Percentiles rank a stretch among this genome's conserved stretches.
Conservation (phyloP, 164 flowering plant species). For the Nelumbo lutea region DNA sequence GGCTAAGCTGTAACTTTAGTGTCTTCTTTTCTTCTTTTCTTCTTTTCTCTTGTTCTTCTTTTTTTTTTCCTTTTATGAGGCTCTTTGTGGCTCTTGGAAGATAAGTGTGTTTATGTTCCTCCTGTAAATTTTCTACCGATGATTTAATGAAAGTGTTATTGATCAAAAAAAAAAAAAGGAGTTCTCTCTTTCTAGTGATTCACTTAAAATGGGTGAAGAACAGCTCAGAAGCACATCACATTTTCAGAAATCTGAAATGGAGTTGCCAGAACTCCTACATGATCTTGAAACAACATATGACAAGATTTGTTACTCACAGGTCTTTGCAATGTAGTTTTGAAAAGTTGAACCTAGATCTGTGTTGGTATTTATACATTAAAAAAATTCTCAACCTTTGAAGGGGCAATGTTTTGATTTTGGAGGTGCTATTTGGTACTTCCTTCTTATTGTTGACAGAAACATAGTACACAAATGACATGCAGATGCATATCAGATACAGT, state of each 20-base stretch:
- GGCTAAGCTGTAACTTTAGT: no score
- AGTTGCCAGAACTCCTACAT: slow-evolving; percentile 39
- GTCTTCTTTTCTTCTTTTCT: no score
- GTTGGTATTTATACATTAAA: neutral
- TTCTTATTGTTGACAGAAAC: slow-evolving; percentile 27
- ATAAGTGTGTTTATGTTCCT: no score
- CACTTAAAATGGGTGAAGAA: slow-evolving; percentile 7
- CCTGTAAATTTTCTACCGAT: no score
- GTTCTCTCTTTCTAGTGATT: slow-evolving; percentile 3
- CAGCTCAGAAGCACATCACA: slow-evolving; percentile 10
- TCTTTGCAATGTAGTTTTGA: neutral
- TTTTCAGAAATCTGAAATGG: slow-evolving; percentile 25
- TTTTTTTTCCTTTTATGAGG: no score
- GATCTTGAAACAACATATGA: slow-evolving; percentile 44
- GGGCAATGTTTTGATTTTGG: neutral
- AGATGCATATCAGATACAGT: slow-evolving; percentile 60
- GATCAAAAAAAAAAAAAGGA: neutral
- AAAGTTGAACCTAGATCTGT: neutral
- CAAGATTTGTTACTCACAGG: slow-evolving; percentile 29
- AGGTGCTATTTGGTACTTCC: neutral
- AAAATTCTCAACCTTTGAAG: neutral
- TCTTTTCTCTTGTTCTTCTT: no score
- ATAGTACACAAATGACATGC: slow-evolving; percentile 48
- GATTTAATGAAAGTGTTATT: no score
- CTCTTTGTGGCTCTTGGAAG: no score